Base-by-base conservation (phyloP, 345 rosid species). In the Jatropha curcas region DNA sequence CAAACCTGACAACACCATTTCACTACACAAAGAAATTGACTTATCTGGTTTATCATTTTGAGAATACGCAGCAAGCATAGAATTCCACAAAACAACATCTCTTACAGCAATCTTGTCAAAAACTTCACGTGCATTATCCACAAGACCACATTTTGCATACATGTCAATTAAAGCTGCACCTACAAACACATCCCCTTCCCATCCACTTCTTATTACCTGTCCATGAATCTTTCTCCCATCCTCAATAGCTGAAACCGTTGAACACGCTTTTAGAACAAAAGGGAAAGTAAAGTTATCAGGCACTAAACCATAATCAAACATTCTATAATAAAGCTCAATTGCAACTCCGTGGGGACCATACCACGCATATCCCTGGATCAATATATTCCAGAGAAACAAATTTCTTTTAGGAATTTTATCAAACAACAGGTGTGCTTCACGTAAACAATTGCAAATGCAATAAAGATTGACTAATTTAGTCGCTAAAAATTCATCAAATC, bases 61-160 rank as follows among this genome's bases (percentile, higher is more conserved):
- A 35, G 77, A 75, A 70, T 77, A 80, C 30, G 83, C 77, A 22
- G 86, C 77, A 33, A 83, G 71, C 81, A 83, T 80, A 12, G 86
- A 83, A 71, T 83, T 83, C 86, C 86, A 77, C 69, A 68, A 19
- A 51, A 83, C 82, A 35, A 66, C 77, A 72, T 83, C 86, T 71
- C 82, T 74, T 28, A 55, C 28, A 4, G 48, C 31, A 22, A 79
- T 79, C 65, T 55, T 25, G 56, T 82, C 72, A 51, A 82, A 82
- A 66, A 77, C 77, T 37, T 69, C 39, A 14, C 56, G 73, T 12
- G 85, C 81, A 67, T 56, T 60, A 20, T 64, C 79, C 31, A 79
- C 77, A 45, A 51, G 58, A 28, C 85, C 82, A 27, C 81, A 79
- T 60, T 79, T 77, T 0, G 83, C 83, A 71, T 79, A 79, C 86